phyloP scores from a whole-genome alignment of 78 protist species.

The Cavenderia fasciculata region DNA sequence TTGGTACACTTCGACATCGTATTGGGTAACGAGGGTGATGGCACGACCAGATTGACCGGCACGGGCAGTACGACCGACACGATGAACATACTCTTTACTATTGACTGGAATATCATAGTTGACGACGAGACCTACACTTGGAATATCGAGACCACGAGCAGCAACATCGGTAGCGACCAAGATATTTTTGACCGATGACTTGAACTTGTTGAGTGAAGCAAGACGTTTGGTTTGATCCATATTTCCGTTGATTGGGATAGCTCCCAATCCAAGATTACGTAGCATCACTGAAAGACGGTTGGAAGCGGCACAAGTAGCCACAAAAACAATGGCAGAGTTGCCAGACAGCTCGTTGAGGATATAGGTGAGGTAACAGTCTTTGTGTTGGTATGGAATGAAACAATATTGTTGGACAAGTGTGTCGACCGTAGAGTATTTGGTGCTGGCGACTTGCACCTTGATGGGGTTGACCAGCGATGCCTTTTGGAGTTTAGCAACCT shows the following conservation, averaged over 20 bases:
- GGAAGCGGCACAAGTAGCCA: conserved; percentile 36
- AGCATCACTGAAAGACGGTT: conserved; percentile 84
- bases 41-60: conserved; percentile 92
- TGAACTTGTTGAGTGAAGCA: conserved; percentile 79
- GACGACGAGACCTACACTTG: conserved; percentile 61
- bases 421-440: conserved; percentile 89
- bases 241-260: conserved; percentile 93
- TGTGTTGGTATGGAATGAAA: conserved; percentile 93
- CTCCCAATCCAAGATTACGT: conserved; percentile 90
- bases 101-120: conserved; percentile 50
- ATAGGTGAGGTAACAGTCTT: conserved; percentile 90
- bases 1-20: conserved; percentile 96
- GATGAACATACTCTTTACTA: conserved; percentile 87
- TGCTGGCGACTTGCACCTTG: conserved; percentile 81
- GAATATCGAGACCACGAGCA: conserved; percentile 98
- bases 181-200: conserved; percentile 48
- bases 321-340: conserved; percentile 89
- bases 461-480: conserved; percentile 96
- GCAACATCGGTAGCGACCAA: conserved; percentile 99
- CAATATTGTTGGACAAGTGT: conserved; percentile 91
- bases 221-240: conserved; percentile 90
- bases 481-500: conserved; percentile 95
- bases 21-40: conserved; percentile 92
- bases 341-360: conserved; percentile 89
- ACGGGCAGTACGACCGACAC: conserved; percentile 96